Conservation (phyloP, 257 asterid genomes). For the Gynochthodes officinalis region DNA sequence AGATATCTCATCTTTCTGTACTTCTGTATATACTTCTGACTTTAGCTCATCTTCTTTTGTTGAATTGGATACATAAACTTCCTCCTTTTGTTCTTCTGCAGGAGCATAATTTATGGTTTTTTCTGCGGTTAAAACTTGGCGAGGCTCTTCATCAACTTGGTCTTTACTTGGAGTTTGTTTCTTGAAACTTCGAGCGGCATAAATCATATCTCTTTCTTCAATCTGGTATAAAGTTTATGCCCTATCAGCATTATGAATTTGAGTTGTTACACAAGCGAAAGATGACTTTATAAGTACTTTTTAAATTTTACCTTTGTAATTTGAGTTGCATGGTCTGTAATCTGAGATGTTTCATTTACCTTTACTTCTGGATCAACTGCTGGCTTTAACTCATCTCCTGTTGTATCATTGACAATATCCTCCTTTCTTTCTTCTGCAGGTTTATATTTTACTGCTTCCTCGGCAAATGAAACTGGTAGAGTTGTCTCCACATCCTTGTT, state of each 20-base stretch:
- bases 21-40: constrained; percentile 1
- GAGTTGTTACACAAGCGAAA: background rate
- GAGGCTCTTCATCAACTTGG: background rate
- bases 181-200: background rate
- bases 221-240: background rate
- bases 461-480: background rate
- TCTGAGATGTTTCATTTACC: background rate
- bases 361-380: background rate
- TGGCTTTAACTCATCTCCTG: background rate
- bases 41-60: background rate
- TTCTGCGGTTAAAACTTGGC: background rate
- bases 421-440: constrained; percentile 9
- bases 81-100: background rate
- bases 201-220: background rate
- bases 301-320: background rate
- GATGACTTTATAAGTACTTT: background rate
- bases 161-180: background rate
- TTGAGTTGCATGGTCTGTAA: background rate
- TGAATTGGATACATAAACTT: background rate
- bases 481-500: background rate
- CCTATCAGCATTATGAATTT: background rate
- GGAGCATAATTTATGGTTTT: background rate
- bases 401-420: constrained; percentile 11
- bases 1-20: background rate
- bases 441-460: constrained; percentile 4